Evolutionary conservation across 208 protist genomes (phyloP).

Genomic region (Acanthamoeba triangularis): DNA sequence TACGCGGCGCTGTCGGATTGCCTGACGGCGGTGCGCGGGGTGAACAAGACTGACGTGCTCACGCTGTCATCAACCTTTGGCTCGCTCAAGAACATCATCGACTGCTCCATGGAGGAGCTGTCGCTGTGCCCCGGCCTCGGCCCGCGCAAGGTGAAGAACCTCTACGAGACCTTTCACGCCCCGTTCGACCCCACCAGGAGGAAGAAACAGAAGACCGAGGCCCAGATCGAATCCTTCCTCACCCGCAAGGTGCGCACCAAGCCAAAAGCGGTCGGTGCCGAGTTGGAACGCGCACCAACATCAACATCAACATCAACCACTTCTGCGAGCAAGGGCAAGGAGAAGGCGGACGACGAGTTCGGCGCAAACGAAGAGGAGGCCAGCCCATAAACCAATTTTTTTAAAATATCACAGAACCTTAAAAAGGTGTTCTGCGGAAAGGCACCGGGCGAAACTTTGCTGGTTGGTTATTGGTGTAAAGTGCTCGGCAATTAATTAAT

Average conservation of each 20-base stretch:
- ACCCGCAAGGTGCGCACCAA: slow-evolving; percentile 14
- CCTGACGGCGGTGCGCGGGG: slow-evolving; percentile 74
- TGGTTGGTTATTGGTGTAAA: no score
- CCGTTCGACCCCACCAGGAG: slow-evolving; percentile 42
- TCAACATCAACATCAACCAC: not conserved
- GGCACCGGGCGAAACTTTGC: no score
- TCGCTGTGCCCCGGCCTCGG: slow-evolving; percentile 72
- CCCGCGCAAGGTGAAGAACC: slow-evolving; percentile 35
- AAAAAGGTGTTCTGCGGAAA: no score
- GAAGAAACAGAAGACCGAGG: slow-evolving; percentile 42
- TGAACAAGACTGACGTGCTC: slow-evolving; percentile 87
- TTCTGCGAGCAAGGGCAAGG: not conserved
- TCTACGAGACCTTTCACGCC: slow-evolving; percentile 63
- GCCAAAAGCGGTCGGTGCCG: not conserved
- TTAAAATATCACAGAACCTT: no score
- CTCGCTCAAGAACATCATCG: slow-evolving; percentile 65
- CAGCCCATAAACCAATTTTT: not conserved
- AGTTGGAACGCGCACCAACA: not conserved
- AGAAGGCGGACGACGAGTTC: not conserved
- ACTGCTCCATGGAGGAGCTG: slow-evolving; percentile 65
- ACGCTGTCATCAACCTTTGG: slow-evolving; percentile 78
- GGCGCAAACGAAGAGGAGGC: not conserved
- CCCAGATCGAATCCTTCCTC: slow-evolving; percentile 42
- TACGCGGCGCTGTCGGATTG: slow-evolving; percentile 69
- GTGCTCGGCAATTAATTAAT: no score